These are phyloP conservation scores for Penicillium paxilli DNA, from an alignment of 495 filamentous ascomycete genomes.

Conservation along the genomic window DNA sequence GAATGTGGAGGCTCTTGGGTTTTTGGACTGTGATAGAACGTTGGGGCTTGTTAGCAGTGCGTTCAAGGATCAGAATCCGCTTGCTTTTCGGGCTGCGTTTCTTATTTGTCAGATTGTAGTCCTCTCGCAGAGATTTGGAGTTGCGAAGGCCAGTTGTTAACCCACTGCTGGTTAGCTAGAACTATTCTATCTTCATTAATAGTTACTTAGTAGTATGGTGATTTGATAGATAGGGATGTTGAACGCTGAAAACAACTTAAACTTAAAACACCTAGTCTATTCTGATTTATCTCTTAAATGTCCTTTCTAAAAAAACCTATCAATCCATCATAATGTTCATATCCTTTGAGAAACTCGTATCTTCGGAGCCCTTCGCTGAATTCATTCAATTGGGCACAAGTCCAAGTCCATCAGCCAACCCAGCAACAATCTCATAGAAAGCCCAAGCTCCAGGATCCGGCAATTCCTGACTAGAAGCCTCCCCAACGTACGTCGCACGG, in stretches of 20 bases:
- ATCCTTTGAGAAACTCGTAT: not conserved
- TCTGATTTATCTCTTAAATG: too few relatives aligned
- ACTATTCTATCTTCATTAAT: too few relatives aligned
- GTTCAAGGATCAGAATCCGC: not conserved
- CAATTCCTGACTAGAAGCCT: not conserved
- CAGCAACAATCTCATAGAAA: slow-evolving; percentile 11
- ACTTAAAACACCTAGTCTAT: too few relatives aligned
- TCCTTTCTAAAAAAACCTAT: too few relatives aligned
- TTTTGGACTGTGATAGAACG: slow-evolving; percentile 1
- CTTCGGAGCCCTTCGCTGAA: not conserved
- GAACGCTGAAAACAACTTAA: too few relatives aligned
- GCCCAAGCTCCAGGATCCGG: slow-evolving; percentile 7
- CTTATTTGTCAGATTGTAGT: not conserved
- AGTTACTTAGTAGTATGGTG: too few relatives aligned
- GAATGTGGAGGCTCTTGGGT: slow-evolving; percentile 25
- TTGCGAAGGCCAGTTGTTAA: not conserved
- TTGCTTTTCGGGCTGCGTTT: not conserved
- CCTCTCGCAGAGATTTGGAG: slow-evolving; percentile 1
- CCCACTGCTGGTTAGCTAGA: too few relatives aligned
- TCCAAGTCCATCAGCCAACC: slow-evolving; percentile 9
- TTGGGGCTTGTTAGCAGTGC: not conserved
- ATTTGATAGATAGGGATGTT: too few relatives aligned
- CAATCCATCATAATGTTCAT: not conserved
- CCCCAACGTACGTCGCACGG: slow-evolving; percentile 4
- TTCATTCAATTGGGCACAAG: not conserved